Evolutionary conservation across 2,329 filamentous ascomycete species (phyloP).

Genomic region (Tolypocladium paradoxum): DNA sequence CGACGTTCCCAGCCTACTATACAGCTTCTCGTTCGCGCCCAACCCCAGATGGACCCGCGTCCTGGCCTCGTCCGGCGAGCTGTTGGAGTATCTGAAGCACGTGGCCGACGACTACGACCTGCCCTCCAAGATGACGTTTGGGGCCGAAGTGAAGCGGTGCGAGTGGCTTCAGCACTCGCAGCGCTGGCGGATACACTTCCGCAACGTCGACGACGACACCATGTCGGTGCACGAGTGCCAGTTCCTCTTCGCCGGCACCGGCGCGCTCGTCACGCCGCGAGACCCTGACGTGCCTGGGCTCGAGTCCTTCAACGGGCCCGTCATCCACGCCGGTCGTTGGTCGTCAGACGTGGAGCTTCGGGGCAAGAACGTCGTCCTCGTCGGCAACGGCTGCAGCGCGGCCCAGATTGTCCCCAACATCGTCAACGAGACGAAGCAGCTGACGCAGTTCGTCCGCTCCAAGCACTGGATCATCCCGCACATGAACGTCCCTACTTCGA

Average conservation of each 20-base stretch:
- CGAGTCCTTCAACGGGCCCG: conserved; percentile 36
- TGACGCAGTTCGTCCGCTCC: conserved; percentile 31
- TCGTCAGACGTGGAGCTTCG: conserved; percentile 35
- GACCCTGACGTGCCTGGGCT: conserved; percentile 35
- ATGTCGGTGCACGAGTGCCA: conserved; percentile 25
- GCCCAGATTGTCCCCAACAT: conserved; percentile 41
- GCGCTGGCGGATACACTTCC: conserved; percentile 23
- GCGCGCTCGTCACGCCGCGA: conserved; percentile 21
- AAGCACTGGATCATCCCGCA: conserved; percentile 32
- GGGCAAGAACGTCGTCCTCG: conserved; percentile 37
- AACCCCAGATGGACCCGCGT: conserved; percentile 51
- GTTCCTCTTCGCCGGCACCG: conserved; percentile 26
- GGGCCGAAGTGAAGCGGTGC: conserved; percentile 23
- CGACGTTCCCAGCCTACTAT: conserved; percentile 48
- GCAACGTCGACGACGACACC: conserved; percentile 10
- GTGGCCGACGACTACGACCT: conserved; percentile 38
- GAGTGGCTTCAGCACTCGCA: conserved; percentile 25
- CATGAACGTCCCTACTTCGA: conserved; percentile 11
- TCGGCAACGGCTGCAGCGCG: conserved; percentile 44
- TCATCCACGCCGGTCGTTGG: conserved; percentile 48
- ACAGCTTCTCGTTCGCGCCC: conserved; percentile 49
- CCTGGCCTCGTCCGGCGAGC: conserved; percentile 44
- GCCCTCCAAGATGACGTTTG: conserved; percentile 25
- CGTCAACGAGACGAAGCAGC: conserved; percentile 17
- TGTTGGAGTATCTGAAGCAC: conserved; percentile 42